Conservation (phyloP, 176 grass and related monocot species). For the Oryza coarctata region DNA sequence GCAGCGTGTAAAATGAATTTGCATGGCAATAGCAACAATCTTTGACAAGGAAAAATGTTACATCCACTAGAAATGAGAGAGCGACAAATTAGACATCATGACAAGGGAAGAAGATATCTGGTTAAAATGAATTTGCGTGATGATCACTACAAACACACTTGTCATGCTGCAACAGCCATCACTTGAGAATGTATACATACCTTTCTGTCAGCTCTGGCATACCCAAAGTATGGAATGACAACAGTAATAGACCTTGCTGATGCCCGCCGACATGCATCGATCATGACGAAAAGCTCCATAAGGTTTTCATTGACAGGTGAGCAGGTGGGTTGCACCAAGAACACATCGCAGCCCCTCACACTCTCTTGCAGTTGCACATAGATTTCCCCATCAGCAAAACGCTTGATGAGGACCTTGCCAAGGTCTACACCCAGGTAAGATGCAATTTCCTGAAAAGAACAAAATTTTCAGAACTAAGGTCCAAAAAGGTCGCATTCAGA, state of each 20-base stretch:
- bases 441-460: slow-evolving; percentile 68
- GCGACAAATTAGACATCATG: not conserved
- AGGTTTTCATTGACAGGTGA: slow-evolving; percentile 95
- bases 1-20: not conserved
- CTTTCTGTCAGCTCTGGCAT: slow-evolving; percentile 98
- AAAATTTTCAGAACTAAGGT: not conserved
- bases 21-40: not conserved
- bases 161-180: not conserved
- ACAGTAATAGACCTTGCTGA: slow-evolving; percentile 88
- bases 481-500: not conserved
- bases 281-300: slow-evolving; percentile 95
- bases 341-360: slow-evolving; percentile 90
- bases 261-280: slow-evolving; percentile 84
- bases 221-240: slow-evolving; percentile 95
- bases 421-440: slow-evolving; percentile 79
- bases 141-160: not conserved
- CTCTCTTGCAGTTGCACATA: slow-evolving; percentile 95
- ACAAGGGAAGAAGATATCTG: not conserved
- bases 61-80: not conserved
- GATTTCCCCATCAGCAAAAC: slow-evolving; percentile 91
- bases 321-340: slow-evolving; percentile 87
- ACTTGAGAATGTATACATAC: slow-evolving; percentile 19
- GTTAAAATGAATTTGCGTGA: not conserved
- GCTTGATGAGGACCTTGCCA: slow-evolving; percentile 81
- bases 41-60: not conserved